Percentiles rank a stretch among this genome's conserved stretches.
Evolutionary conservation across 768 basidiomycete genomes (phyloP).

Genomic region (Rubroboletus pulcherrimus): DNA sequence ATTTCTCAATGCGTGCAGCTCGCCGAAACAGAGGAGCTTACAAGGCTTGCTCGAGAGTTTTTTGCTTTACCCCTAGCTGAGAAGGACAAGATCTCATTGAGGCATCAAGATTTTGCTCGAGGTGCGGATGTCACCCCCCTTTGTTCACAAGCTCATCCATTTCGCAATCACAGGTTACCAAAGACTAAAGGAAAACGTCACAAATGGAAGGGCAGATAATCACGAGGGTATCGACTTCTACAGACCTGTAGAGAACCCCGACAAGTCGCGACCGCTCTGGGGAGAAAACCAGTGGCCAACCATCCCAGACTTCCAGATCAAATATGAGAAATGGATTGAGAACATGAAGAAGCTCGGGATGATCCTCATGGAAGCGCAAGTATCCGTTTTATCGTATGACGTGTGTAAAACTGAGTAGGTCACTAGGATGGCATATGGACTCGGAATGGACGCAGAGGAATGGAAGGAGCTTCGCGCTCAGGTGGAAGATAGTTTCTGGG

Average conservation of each 20-base stretch:
- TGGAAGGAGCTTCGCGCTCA: conserved; percentile 63
- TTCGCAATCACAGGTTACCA: conserved; percentile 59
- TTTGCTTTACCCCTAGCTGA: conserved; percentile 69
- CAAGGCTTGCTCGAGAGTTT: conserved; percentile 64
- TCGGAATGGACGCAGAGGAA: conserved; percentile 69
- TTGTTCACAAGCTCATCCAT: background rate
- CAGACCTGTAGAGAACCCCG: conserved; percentile 63
- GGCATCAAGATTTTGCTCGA: conserved; percentile 68
- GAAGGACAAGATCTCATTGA: conserved; percentile 71
- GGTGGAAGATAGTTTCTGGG: conserved; percentile 88
- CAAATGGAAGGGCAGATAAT: conserved; percentile 77
- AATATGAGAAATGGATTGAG: conserved; percentile 70
- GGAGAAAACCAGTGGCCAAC: conserved; percentile 88
- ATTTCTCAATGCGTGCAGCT: conserved; percentile 55
- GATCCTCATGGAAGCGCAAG: conserved; percentile 83
- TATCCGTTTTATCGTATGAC: conserved; percentile 1
- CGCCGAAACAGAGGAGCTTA: conserved; percentile 61
- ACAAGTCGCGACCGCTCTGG: conserved; percentile 69
- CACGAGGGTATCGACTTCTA: conserved; percentile 87
- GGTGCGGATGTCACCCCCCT: conserved; percentile 42
- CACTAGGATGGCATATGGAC: conserved; percentile 72
- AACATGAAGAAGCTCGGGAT: conserved; percentile 85
- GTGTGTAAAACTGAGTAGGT: background rate
- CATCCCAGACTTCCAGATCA: conserved; percentile 52
- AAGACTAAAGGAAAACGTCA: conserved; percentile 78